Evolutionary conservation across 805 yeast genomes (phyloP), one percentile per base, ranked within the genome.

Genomic region (Zygotorulaspora danielsina): DNA sequence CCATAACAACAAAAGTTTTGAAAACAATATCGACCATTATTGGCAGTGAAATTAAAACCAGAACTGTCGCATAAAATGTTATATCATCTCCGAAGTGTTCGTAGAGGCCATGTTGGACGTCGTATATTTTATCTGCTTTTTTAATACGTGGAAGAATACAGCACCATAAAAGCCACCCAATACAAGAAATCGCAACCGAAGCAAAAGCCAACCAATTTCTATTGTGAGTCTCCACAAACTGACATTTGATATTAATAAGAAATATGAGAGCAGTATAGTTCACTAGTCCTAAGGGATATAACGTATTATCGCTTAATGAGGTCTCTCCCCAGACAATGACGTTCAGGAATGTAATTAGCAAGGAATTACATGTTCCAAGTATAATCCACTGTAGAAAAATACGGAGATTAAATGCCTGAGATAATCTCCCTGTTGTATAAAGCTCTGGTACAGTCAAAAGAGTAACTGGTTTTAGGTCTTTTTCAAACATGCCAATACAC

Each of bases 401-500:
- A 38, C 63, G 64, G 49, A 88, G 56, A 54, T 84, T 84, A 65
- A 93, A 90, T 3, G 80, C 81, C 55, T 79, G 75, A 49, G 79
- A 83, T 26, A 75, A 66, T 39, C 93, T 73, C 2, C 97, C 97
- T 34, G 72, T 78, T 2, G 78, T 52, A 57, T 93, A 93, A 19
- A 93, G 67, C 61, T 89, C 96, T 0, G 99, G 99, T 4, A 88
- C 84, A 0, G 97, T 93, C 36, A 90, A 60, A 38, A 93, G 69
- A 0, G 97, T 90, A 1, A 93, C 77, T 1, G 97, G 95, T 34
- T 79, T 72, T 57, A 93, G 70, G 55, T 93, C 99, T 56, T 83
- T 84, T 53, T 90, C 96, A 63, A 93, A 83, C 78, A 89, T 85
- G n/a, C 99, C 99, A 38, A 93, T 70, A 54, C 94, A 84, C 26